Evolutionary conservation across 1,284 basidiomycete genomes (phyloP).

Genomic region (Ceratobasidium sp.): DNA sequence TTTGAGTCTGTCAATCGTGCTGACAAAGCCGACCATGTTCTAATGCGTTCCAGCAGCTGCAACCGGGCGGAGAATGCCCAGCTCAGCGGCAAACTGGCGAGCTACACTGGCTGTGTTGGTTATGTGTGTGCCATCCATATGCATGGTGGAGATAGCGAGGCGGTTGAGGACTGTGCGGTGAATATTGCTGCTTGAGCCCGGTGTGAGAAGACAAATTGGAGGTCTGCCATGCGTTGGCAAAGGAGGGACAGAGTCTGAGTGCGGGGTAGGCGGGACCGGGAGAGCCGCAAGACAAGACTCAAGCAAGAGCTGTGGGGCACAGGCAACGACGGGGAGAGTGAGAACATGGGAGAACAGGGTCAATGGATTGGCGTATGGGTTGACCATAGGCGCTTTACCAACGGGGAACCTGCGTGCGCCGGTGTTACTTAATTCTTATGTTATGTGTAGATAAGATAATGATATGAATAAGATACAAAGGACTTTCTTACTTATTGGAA

Average conservation of each 20-base stretch:
- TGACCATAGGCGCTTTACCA: not conserved
- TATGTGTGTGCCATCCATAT: constrained; percentile 47
- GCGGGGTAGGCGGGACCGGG: constrained; percentile 13
- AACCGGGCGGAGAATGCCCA: constrained; percentile 83
- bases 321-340: constrained; percentile 31
- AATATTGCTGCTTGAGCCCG: constrained; percentile 49
- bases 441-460: too few species aligned
- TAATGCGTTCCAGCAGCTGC: constrained; percentile 66
- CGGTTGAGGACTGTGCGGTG: constrained; percentile 50
- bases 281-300: constrained; percentile 27
- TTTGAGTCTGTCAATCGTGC: constrained; percentile 84
- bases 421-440: too few species aligned
- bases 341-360: constrained; percentile 43
- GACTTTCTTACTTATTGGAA: too few species aligned
- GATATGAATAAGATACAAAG: too few species aligned
- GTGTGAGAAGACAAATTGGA: constrained; percentile 6
- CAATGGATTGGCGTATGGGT: constrained; percentile 40
- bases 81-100: constrained; percentile 83
- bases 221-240: constrained; percentile 18
- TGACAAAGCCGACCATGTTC: constrained; percentile 84
- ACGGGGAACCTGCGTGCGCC: constrained; percentile 27
- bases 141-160: constrained; percentile 47
- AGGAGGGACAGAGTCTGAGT: constrained; percentile 33
- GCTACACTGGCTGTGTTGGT: constrained; percentile 69
- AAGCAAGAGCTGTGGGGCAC: constrained; percentile 33